Conservation (phyloP, 2,329 filamentous ascomycete genomes). For the Lecanoromycetidae sp. region DNA sequence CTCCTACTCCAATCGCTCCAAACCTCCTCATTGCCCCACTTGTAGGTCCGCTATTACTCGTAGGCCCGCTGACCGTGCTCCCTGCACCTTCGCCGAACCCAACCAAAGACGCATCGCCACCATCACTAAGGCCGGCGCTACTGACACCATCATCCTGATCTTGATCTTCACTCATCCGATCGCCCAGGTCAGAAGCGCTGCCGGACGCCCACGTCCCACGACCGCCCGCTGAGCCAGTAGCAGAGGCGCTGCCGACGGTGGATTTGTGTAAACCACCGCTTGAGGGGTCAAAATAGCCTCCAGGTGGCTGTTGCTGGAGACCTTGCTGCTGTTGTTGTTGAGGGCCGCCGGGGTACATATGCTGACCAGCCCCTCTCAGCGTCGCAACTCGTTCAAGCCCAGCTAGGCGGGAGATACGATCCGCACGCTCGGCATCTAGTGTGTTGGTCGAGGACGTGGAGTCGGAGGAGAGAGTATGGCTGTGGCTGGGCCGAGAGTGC, state of each 20-base stretch:
- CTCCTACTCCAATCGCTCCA: too few species aligned
- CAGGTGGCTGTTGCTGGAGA: conserved; percentile 31
- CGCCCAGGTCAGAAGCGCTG: conserved; percentile 52
- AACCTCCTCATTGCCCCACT: too few species aligned
- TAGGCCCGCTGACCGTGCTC: conserved; percentile 70
- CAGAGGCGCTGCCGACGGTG: conserved; percentile 82
- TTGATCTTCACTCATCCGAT: conserved; percentile 59
- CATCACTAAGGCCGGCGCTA: conserved; percentile 72
- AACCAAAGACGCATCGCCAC: conserved; percentile 70
- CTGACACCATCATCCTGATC: conserved; percentile 49
- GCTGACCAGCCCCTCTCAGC: conserved; percentile 38
- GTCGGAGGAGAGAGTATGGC: conserved; percentile 46
- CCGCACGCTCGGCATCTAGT: conserved; percentile 81
- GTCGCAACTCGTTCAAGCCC: conserved; percentile 81
- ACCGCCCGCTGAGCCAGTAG: conserved; percentile 65
- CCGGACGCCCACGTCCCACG: conserved; percentile 55
- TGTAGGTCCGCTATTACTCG: too few species aligned
- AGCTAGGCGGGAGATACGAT: conserved; percentile 86
- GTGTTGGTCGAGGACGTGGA: conserved; percentile 54
- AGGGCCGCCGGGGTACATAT: conserved; percentile 13
- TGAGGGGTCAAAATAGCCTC: conserved; percentile 72
- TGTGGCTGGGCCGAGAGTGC: conserved; percentile 38
- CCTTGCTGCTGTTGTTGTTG: conserved; percentile 27
- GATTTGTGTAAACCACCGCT: conserved; percentile 54
- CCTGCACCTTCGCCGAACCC: conserved; percentile 88